Evolutionary conservation across 2,329 filamentous ascomycete species (phyloP).

Genomic region (Aspergillus sojae): DNA sequence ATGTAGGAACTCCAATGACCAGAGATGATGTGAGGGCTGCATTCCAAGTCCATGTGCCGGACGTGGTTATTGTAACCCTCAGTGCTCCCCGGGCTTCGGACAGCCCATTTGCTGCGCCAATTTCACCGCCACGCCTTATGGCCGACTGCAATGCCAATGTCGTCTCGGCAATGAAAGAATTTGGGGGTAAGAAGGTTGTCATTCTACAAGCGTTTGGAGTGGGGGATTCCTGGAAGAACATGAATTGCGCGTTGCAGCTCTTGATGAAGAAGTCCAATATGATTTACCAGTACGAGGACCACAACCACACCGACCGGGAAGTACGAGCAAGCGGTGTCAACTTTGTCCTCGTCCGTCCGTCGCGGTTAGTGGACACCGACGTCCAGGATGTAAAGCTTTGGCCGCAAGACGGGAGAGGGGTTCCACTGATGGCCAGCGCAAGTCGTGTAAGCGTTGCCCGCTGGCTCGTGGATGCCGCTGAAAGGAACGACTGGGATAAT

Average conservation of each 20-base stretch:
- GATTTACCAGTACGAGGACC: conserved; percentile 51
- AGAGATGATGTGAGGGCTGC: conserved; percentile 23
- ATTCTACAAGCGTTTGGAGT: conserved; percentile 56
- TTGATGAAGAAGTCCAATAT: conserved; percentile 54
- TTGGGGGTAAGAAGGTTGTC: conserved; percentile 47
- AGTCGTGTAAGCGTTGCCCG: conserved; percentile 47
- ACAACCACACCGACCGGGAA: conserved; percentile 50
- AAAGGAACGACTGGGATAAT: conserved; percentile 46
- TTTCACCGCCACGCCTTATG: conserved; percentile 52
- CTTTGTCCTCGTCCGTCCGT: conserved; percentile 51
- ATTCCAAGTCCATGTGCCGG: conserved; percentile 17
- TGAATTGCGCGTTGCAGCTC: conserved; percentile 46
- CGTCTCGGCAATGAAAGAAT: conserved; percentile 41
- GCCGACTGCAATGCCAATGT: conserved; percentile 45
- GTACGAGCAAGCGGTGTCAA: conserved; percentile 39
- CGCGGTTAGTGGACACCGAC: conserved; percentile 47
- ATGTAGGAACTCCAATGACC: conserved; percentile 25
- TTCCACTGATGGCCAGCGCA: conserved; percentile 43
- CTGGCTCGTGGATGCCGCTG: conserved; percentile 51
- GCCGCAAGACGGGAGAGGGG: conserved; percentile 47
- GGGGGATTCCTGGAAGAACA: conserved; percentile 47
- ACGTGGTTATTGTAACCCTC: conserved; percentile 54
- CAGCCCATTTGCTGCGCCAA: conserved; percentile 52
- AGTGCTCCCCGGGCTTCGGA: conserved; percentile 50
- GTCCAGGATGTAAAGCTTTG: conserved; percentile 42